Evolutionary conservation across 495 filamentous ascomycete species (phyloP).

Genomic region (Hypoxylon fuscum): DNA sequence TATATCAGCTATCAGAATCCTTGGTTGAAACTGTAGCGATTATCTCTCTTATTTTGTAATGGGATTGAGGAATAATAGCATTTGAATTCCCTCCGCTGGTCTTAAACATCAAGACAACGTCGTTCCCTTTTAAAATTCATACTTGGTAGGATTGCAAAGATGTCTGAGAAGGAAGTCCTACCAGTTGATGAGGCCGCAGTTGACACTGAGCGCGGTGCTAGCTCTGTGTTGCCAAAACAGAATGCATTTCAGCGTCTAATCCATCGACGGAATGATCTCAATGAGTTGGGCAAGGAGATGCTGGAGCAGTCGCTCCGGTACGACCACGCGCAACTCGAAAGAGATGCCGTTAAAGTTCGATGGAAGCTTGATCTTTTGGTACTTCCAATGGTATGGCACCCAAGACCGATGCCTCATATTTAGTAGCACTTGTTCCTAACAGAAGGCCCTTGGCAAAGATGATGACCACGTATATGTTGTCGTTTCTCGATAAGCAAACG

Average conservation of each 20-base stretch:
- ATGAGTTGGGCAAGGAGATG: constrained; percentile 38
- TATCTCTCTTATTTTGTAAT: constrained; percentile 5
- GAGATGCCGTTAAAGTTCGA: constrained; percentile 39
- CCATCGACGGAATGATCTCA: constrained; percentile 34
- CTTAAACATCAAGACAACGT: background rate
- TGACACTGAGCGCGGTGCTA: constrained; percentile 24
- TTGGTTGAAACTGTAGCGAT: background rate
- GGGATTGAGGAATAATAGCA: constrained; percentile 17
- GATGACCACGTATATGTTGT: constrained; percentile 47
- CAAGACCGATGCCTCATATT: background rate
- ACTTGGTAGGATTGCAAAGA: constrained; percentile 9
- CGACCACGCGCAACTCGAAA: constrained; percentile 43
- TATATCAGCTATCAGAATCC: constrained; percentile 4
- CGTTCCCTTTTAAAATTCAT: background rate
- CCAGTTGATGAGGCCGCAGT: constrained; percentile 13
- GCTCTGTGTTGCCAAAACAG: constrained; percentile 21
- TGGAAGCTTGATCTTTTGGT: constrained; percentile 44
- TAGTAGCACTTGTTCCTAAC: constrained; percentile 19
- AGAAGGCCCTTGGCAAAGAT: constrained; percentile 21
- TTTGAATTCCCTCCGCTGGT: constrained; percentile 10
- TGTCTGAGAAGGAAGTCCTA: constrained; percentile 31
- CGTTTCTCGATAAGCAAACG: constrained; percentile 47
- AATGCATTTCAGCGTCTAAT: constrained; percentile 27
- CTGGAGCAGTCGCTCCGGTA: constrained; percentile 46
- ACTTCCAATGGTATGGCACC: constrained; percentile 42